Evolutionary conservation across 257 asterid species (phyloP), one percentile per base, ranked within the genome.

Genomic region (Plectranthus barbatus): DNA sequence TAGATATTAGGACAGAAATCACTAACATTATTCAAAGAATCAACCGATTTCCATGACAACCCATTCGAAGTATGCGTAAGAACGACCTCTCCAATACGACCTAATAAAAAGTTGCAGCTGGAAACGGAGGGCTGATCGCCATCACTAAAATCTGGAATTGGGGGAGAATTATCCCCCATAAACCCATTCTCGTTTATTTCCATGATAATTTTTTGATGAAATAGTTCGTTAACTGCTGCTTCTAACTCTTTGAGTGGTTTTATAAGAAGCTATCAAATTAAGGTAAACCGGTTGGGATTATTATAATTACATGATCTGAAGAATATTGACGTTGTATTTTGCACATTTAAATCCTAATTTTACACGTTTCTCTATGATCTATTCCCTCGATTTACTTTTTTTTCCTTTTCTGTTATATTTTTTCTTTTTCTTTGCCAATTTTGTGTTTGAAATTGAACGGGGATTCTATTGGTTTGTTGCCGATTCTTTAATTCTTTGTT

Each of bases 1-100:
- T 2, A 19, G 18, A 18, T 5, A 2, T 62, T 51, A 44, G 59
- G 41, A 34, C 15, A 37, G 21, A 44, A 59, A 36, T 46, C 20
- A 65, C 95, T 80, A 62, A 86, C 98, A 65, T 75, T 58, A 70
- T 52, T 33, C 42, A 48, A 37, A n/a, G 85, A 68, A 68, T 84
- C 85, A 60, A 68, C 56, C 54, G 75, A 74, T 75, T 79, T 76
- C 95, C 97, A 92, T 19, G 86, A 83, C 77, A 92, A 66, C 13
- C 81, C 82, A 58, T 81, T 77, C 12, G 85, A 70, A 69, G 80
- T 65, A 31, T 36, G 81, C 45, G 91, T 74, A 44, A 92, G 81
- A 79, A 81, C 76, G 66, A 89, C 86, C 76, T 82, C 86, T n/a
- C 95, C 97, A 41, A 80, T 69, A 69, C 67, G 66, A 69, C 83